phyloP scores from a whole-genome alignment of 73 alveolate genomes.

The Paramecium caudatum region DNA sequence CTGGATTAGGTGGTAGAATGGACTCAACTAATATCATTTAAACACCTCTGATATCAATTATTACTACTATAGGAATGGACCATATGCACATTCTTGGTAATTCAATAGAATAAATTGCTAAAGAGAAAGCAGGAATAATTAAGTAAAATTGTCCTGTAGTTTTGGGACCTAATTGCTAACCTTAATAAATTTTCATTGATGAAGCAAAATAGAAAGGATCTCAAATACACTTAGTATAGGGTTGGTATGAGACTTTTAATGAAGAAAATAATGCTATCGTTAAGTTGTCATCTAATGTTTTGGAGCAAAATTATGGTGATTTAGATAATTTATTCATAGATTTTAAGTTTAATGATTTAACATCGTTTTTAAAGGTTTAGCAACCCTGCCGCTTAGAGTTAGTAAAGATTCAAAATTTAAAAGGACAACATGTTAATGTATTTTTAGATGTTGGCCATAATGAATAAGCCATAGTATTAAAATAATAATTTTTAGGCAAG shows the following conservation, averaged over 20 bases:
- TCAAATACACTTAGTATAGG: neutral
- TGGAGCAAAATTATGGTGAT: neutral
- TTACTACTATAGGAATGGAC: constrained; percentile 91
- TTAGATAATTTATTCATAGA: constrained; percentile 17
- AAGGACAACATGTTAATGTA: neutral
- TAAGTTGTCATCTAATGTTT: neutral
- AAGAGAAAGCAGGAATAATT: constrained; percentile 93
- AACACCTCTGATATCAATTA: constrained; percentile 82
- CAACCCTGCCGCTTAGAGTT: neutral
- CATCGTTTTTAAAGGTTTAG: neutral
- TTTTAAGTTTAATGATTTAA: neutral
- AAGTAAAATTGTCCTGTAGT: constrained; percentile 83
- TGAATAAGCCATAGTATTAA: constrained; percentile 76
- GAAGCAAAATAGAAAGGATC: constrained; percentile 51
- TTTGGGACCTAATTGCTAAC: constrained; percentile 85
- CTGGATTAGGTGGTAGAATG: constrained; percentile 94
- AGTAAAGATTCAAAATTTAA: constrained; percentile 44
- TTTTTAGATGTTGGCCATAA: constrained; percentile 82
- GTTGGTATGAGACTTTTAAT: constrained; percentile 2
- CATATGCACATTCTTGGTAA: constrained; percentile 90
- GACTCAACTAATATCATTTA: constrained; percentile 88
- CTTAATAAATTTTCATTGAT: constrained; percentile 65
- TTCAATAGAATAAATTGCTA: constrained; percentile 84
- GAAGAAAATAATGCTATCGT: constrained; percentile 70
- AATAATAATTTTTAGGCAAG: constrained; percentile 64